phyloP scores from a whole-genome alignment of 83 land plant genomes.

The Thuja plicata region DNA sequence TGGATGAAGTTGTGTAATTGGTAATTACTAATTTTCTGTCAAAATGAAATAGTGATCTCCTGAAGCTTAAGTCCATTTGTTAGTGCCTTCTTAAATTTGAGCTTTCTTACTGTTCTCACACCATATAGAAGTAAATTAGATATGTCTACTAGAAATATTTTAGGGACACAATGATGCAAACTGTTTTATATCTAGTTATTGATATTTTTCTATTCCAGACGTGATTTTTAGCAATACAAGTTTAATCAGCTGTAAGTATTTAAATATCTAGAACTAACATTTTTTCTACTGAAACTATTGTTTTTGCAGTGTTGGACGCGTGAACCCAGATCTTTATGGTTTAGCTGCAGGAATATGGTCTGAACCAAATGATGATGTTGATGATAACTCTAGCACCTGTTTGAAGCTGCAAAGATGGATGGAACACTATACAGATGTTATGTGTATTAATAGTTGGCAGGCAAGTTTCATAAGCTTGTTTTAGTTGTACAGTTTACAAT shows the following conservation, averaged over 20 bases:
- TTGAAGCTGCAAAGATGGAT: slow-evolving; percentile 40
- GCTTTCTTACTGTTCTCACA: background rate
- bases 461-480: slow-evolving; percentile 21
- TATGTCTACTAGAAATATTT: background rate
- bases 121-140: background rate
- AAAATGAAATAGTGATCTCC: background rate
- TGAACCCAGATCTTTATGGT: slow-evolving; percentile 56
- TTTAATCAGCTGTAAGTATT: background rate
- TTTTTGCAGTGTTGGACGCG: slow-evolving; percentile 57
- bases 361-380: background rate
- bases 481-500: background rate
- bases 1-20: too few relatives aligned
- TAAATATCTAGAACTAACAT: background rate
- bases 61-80: background rate
- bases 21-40: too few relatives aligned
- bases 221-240: background rate
- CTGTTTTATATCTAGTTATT: background rate
- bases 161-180: background rate
- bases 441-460: slow-evolving; percentile 79
- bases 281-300: background rate
- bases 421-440: slow-evolving; percentile 48
- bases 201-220: background rate
- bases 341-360: slow-evolving; percentile 44
- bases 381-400: slow-evolving; percentile 1
- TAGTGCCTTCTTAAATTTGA: background rate